Base-by-base conservation (phyloP, 192 early-diverging fungal genomes). In the Obelidium mucronatum region DNA sequence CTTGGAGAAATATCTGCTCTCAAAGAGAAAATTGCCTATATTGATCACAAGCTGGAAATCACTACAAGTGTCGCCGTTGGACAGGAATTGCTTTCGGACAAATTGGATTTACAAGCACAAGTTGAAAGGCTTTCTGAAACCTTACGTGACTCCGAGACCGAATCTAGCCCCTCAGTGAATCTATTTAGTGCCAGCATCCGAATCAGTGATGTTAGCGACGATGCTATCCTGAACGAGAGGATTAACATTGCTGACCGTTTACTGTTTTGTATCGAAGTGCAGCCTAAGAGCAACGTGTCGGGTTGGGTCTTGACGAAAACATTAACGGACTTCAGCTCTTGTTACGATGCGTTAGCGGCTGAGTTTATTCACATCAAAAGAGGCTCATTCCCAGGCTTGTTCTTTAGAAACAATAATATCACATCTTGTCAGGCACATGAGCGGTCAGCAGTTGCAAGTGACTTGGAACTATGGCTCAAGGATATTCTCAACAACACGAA, bases 281-380 rank as follows among this genome's bases (percentile, higher is more conserved):
- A 72, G 30, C 69, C 69, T 19, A 35, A 28, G 22, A 51, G 36
- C 1, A 36, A 36, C 31, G 51, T 24, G 13, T 44, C 66, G 4
- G 77, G 77, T 24, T 82, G 80, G 80, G 78, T 78, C 44, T 40
- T 82, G 1, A 58, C 80, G 5, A 75, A 73, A 37, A 55, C 80
- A 13, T 74, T 78, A 24, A 17, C 66, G 0, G 72, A 81, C 35
- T 62, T 81, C 36, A 35, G 42, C 4, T 4, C 24, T 19, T 78
- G 78, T 31, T 40, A 76, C 61, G 66, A 78, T 8, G 39, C 8
- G 1, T 44, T 82, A 34, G 37, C 26, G 13, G 28, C 40, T 3
- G n/a, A 30, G 6, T 75, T 70, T 58, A 24, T 72, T 15, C 67
- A 75, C 44, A 48, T 78, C 33, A 34, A 53, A 48, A 69, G 63